Percentiles rank a stretch among this genome's conserved stretches.
Evolutionary conservation across 306 rosid genomes (phyloP).

Genomic region (Trifolium fragiferum): DNA sequence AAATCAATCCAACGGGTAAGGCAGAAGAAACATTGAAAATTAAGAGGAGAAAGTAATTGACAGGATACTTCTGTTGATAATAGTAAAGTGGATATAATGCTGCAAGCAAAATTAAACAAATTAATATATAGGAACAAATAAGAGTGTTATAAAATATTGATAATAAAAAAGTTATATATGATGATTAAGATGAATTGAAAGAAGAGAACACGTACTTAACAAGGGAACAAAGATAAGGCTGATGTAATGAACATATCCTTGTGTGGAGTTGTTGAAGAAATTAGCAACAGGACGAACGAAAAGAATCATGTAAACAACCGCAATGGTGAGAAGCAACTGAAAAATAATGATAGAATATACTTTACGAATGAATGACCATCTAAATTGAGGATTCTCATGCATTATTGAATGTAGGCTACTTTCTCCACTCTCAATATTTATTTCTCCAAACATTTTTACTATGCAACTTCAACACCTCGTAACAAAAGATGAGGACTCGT

Average conservation of each 20-base stretch:
- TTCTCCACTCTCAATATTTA: constrained; percentile 56
- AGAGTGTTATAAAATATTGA: no score
- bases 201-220: constrained; percentile 39
- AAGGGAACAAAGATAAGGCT: constrained; percentile 65
- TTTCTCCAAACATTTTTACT: constrained; percentile 43
- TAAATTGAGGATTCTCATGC: constrained; percentile 70
- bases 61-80: constrained; percentile 79
- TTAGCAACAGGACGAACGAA: constrained; percentile 54
- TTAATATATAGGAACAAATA: no score
- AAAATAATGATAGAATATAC: constrained; percentile 67
- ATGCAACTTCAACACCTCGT: no score
- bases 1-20: constrained; percentile 73
- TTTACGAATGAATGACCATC: constrained; percentile 92
- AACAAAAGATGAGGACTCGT: no score
- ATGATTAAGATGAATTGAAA: no score
- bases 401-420: no score
- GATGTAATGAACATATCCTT: constrained; percentile 66
- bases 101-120: constrained; percentile 29
- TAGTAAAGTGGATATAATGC: constrained; percentile 66
- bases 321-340: constrained; percentile 74
- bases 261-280: constrained; percentile 50
- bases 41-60: constrained; percentile 70
- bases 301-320: constrained; percentile 67
- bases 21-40: constrained; percentile 74
- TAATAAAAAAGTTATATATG: no score